phyloP scores from a whole-genome alignment of 257 asterid genomes.

The Capsicum chinense region DNA sequence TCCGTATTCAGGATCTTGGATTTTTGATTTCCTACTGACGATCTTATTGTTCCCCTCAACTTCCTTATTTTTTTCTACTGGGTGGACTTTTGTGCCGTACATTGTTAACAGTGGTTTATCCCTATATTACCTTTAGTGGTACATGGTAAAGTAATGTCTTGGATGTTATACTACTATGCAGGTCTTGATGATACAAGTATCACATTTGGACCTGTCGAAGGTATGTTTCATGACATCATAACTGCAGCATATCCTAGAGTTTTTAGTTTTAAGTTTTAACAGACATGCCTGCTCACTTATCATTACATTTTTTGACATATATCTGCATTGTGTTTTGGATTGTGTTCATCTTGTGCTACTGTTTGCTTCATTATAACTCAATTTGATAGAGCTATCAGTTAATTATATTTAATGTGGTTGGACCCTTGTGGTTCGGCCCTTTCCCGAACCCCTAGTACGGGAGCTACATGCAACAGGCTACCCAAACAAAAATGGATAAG shows the following conservation, averaged over 20 bases:
- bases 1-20: not conserved
- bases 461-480: too few relatives aligned
- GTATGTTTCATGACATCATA: conserved; percentile 25
- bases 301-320: not conserved
- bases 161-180: conserved; percentile 27
- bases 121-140: not conserved
- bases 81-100: not conserved
- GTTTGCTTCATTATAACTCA: not conserved
- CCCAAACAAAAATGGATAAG: not conserved
- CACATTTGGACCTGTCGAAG: conserved; percentile 48
- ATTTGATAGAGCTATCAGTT: not conserved
- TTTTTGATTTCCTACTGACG: not conserved
- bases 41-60: not conserved
- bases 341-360: not conserved
- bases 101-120: not conserved
- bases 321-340: not conserved
- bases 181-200: conserved; percentile 43
- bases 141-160: not conserved
- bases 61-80: not conserved
- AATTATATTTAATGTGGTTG: conserved; percentile 20
- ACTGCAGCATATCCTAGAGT: conserved; percentile 10
- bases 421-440: not conserved
- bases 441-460: too few relatives aligned
- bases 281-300: not conserved
- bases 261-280: not conserved